Evolutionary conservation across 1,284 basidiomycete species (phyloP).

Genomic region (Pyrrhoderma lamaoense): DNA sequence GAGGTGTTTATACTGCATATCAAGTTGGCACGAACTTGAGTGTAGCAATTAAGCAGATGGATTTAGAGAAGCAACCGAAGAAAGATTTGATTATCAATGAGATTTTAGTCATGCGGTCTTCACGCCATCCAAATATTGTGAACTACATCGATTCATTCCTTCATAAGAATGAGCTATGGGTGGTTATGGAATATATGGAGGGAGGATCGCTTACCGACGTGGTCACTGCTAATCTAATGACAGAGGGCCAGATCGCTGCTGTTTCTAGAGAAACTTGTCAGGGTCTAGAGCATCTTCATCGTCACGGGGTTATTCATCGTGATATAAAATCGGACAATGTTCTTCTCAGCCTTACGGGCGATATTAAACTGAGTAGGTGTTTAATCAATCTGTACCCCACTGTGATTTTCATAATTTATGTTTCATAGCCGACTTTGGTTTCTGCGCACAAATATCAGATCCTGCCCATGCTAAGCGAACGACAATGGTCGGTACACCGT

Average conservation of each 20-base stretch:
- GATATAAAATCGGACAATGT: conserved; percentile 99
- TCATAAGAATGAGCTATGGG: conserved; percentile 97
- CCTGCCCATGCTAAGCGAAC: conserved; percentile 87
- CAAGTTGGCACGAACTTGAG: conserved; percentile 89
- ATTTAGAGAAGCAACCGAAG: conserved; percentile 98
- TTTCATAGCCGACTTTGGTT: conserved; percentile 88
- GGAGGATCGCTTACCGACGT: conserved; percentile 91
- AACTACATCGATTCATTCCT: conserved; percentile 99
- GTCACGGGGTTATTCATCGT: conserved; percentile 92
- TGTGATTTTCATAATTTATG: neutral
- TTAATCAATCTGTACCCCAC: conserved; percentile 7
- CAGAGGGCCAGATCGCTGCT: conserved; percentile 89
- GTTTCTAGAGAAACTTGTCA: conserved; percentile 87
- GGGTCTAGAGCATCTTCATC: conserved; percentile 87
- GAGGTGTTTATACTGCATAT: conserved; percentile 97
- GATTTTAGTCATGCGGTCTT: conserved; percentile 97
- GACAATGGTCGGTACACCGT: conserved; percentile 99
- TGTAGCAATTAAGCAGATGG: conserved; percentile 99
- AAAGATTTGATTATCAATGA: conserved; percentile 99
- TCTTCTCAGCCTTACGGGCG: conserved; percentile 83
- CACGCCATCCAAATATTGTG: conserved; percentile 95
- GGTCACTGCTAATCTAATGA: conserved; percentile 96
- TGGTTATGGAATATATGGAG: conserved; percentile 99
- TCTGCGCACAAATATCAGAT: conserved; percentile 96
- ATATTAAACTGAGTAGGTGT: conserved; percentile 92